phyloP scores from a whole-genome alignment of 495 filamentous ascomycete species.

The Xylaria acuta region DNA sequence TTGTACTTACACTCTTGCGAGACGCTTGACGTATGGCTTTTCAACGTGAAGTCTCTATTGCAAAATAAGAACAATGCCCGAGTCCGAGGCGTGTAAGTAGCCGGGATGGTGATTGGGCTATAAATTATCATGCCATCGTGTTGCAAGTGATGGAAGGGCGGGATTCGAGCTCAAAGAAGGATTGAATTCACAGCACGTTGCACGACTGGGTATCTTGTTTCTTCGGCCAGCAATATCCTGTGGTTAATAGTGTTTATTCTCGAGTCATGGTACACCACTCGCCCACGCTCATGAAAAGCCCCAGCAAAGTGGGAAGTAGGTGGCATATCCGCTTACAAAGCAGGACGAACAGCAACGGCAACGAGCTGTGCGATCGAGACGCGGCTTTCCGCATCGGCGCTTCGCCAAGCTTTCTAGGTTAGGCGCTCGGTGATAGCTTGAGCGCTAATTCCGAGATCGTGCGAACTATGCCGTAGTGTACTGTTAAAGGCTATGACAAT shows the following conservation, averaged over 20 bases:
- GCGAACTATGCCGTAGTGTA: neutral
- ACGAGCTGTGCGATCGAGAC: neutral
- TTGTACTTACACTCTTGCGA: too few relatives aligned
- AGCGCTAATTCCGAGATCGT: neutral
- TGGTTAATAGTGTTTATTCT: neutral
- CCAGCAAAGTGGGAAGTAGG: neutral
- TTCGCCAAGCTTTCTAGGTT: neutral
- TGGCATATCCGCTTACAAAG: neutral
- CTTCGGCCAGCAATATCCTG: neutral
- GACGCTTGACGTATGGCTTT: too few relatives aligned
- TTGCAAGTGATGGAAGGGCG: too few relatives aligned
- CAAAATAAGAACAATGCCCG: too few relatives aligned
- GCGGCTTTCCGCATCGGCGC: neutral
- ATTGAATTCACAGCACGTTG: neutral
- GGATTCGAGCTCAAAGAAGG: too few relatives aligned
- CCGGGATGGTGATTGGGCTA: too few relatives aligned
- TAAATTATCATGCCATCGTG: too few relatives aligned
- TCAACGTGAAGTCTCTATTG: too few relatives aligned
- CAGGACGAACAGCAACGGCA: neutral
- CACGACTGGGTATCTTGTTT: neutral
- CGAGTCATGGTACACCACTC: neutral
- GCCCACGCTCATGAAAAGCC: neutral
- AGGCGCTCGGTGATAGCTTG: neutral
- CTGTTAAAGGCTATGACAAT: neutral
- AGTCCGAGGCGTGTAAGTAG: too few relatives aligned